Conservation (phyloP, 805 yeast genomes). For the Saccharomyces mikatae region DNA sequence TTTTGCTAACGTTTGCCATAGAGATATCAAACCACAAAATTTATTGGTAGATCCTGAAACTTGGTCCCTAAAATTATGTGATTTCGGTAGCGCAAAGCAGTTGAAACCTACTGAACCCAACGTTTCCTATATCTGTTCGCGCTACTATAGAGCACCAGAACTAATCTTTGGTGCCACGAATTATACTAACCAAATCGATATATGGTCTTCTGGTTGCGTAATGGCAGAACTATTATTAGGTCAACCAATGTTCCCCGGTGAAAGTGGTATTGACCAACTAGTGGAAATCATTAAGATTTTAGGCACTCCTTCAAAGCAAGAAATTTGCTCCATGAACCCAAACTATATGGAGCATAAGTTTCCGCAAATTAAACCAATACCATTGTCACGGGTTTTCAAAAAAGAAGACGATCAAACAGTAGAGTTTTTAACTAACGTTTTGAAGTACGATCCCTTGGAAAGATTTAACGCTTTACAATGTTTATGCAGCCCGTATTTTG, state of each 20-base stretch:
- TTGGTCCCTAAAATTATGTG: slow-evolving; percentile 85
- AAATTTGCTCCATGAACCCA: slow-evolving; percentile 90
- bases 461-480: slow-evolving; percentile 48
- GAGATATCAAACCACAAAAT: slow-evolving; percentile 94
- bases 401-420: slow-evolving; percentile 40
- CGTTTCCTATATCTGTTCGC: slow-evolving; percentile 91
- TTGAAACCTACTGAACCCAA: slow-evolving; percentile 87
- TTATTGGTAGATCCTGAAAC: slow-evolving; percentile 74
- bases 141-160: slow-evolving; percentile 97
- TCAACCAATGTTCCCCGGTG: slow-evolving; percentile 96
- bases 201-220: slow-evolving; percentile 97
- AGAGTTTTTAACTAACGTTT: slow-evolving; percentile 45
- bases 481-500: slow-evolving; percentile 25
- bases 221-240: slow-evolving; percentile 95
- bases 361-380: slow-evolving; percentile 78
- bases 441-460: slow-evolving; percentile 61
- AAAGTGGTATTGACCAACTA: slow-evolving; percentile 92
- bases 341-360: slow-evolving; percentile 95
- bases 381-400: slow-evolving; percentile 58
- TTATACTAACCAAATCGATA: slow-evolving; percentile 91
- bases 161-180: slow-evolving; percentile 94
- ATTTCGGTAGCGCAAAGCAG: slow-evolving; percentile 92
- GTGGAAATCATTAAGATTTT: slow-evolving; percentile 92
- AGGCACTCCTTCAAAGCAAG: slow-evolving; percentile 92
- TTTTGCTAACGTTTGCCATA: slow-evolving; percentile 72